These are phyloP conservation scores for Xylaria hypoxylon DNA, from an alignment of 2,329 filamentous ascomycete genomes.

Conservation along the genomic window DNA sequence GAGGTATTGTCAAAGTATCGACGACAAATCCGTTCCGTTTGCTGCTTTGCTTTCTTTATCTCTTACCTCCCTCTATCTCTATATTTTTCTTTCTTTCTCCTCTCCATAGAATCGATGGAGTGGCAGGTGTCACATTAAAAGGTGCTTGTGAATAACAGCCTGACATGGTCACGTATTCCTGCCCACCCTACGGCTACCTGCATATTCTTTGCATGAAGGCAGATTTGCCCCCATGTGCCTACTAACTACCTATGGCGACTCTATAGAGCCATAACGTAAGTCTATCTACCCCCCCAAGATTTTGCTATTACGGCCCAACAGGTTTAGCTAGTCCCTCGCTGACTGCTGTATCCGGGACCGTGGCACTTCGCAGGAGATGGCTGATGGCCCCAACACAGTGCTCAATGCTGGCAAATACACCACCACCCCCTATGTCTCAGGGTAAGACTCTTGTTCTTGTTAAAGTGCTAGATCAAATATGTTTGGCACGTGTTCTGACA, in stretches of 20 bases:
- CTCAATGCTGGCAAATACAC: neutral
- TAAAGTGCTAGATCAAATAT: slow-evolving; percentile 12
- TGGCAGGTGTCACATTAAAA: slow-evolving; percentile 47
- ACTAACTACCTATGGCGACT: slow-evolving; percentile 21
- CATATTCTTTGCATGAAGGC: slow-evolving; percentile 39
- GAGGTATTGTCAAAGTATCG: slow-evolving; percentile 25
- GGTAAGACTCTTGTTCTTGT: slow-evolving; percentile 24
- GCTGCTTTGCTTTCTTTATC: slow-evolving; percentile 4
- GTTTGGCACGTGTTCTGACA: slow-evolving; percentile 37
- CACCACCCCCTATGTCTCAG: slow-evolving; percentile 28
- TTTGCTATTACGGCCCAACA: slow-evolving; percentile 35
- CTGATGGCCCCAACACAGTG: slow-evolving; percentile 20
- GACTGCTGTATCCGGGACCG: slow-evolving; percentile 19
- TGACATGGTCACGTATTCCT: slow-evolving; percentile 31
- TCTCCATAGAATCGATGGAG: slow-evolving; percentile 19
- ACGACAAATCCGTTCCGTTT: slow-evolving; percentile 28
- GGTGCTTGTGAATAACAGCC: slow-evolving; percentile 38
- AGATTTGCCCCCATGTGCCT: slow-evolving; percentile 33
- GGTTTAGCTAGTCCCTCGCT: slow-evolving; percentile 14
- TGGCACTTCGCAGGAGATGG: slow-evolving; percentile 14
- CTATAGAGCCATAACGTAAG: slow-evolving; percentile 20
- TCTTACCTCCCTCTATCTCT: neutral
- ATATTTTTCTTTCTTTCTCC: neutral
- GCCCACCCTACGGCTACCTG: slow-evolving; percentile 33
- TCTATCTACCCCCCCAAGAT: slow-evolving; percentile 28